These are phyloP conservation scores for Iberis amara DNA, from an alignment of 441 rosid genomes.

Conservation along the genomic window DNA sequence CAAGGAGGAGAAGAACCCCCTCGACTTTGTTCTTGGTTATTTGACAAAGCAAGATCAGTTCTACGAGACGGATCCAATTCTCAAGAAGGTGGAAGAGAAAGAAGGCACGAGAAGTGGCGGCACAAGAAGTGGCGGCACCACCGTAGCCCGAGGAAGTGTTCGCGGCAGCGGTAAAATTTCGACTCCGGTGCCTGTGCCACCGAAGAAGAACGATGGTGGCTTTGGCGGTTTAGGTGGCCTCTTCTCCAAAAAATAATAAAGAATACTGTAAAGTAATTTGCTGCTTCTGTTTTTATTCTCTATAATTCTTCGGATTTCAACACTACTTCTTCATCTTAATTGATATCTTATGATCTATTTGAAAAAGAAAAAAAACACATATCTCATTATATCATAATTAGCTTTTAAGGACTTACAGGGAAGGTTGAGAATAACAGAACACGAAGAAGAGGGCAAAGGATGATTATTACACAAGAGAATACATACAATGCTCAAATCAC, in stretches of 20 bases:
- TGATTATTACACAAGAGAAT: slow-evolving; percentile 17
- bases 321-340: slow-evolving; percentile 20
- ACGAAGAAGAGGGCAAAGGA: slow-evolving; percentile 1
- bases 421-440: background rate
- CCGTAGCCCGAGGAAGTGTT: slow-evolving; percentile 18
- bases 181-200: slow-evolving; percentile 42
- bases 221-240: slow-evolving; percentile 44
- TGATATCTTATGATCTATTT: background rate
- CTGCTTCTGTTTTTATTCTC: slow-evolving; percentile 18
- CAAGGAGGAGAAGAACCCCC: slow-evolving; percentile 62
- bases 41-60: slow-evolving; percentile 66
- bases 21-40: slow-evolving; percentile 58
- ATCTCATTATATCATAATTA: background rate
- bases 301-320: slow-evolving; percentile 19
- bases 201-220: slow-evolving; percentile 54
- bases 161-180: slow-evolving; percentile 44
- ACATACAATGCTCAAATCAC: slow-evolving; percentile 7
- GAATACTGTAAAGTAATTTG: slow-evolving; percentile 4
- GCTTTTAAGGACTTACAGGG: background rate
- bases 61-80: slow-evolving; percentile 72
- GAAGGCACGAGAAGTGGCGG: slow-evolving; percentile 17
- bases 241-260: slow-evolving; percentile 49
- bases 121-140: slow-evolving; percentile 15
- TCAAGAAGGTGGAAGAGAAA: slow-evolving; percentile 51
- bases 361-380: background rate